phyloP scores from a whole-genome alignment of 2,329 filamentous ascomycete genomes.

The Trichoderma endophyticum region DNA sequence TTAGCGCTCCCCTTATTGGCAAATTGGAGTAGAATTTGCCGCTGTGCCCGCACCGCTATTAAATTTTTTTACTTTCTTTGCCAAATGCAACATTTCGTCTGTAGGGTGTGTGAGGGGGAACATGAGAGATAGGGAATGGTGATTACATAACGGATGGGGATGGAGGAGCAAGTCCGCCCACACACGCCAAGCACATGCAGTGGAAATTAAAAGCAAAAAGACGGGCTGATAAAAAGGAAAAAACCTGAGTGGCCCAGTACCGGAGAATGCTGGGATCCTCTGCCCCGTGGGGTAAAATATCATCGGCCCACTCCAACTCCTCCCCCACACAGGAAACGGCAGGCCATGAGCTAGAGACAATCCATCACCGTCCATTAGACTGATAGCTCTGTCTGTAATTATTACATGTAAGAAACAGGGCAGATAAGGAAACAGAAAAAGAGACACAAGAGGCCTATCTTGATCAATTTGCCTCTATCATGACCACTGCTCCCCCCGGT shows the following conservation, averaged over 20 bases:
- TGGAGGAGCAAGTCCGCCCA: background rate
- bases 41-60: background rate
- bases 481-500: background rate
- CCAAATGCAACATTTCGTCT: background rate
- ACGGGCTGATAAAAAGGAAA: background rate
- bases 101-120: background rate
- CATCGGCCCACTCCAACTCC: background rate
- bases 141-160: background rate
- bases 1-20: background rate
- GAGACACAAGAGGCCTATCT: background rate
- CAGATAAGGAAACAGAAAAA: background rate
- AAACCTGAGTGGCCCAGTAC: background rate
- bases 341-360: background rate
- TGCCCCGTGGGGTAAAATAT: background rate
- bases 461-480: background rate
- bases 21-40: background rate
- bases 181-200: background rate
- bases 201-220: background rate
- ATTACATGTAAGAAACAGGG: background rate
- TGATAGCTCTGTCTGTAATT: background rate
- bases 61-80: background rate
- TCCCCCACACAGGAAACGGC: slow-evolving; percentile 5
- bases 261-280: background rate
- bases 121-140: background rate
- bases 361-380: background rate